Evolutionary conservation across 208 protist species (phyloP).

Genomic region (Acanthamoeba lugdunensis): DNA sequence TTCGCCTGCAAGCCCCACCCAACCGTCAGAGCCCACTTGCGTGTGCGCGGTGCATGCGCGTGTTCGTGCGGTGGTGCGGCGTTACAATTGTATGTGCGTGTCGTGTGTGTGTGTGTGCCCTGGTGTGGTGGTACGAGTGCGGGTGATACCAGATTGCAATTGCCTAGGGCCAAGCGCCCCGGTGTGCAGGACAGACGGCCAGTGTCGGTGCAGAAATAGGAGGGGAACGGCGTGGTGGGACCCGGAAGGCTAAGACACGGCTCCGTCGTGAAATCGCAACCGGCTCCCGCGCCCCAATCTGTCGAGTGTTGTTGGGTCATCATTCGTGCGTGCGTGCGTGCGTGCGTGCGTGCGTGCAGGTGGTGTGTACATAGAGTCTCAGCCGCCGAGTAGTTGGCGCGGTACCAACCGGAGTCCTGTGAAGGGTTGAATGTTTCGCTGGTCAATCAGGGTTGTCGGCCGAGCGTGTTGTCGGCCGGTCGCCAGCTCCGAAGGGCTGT

Average conservation of each 20-base stretch:
- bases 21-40: background rate
- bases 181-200: background rate
- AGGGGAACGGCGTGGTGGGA: background rate
- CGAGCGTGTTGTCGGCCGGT: too few relatives aligned
- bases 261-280: background rate
- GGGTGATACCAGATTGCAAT: background rate
- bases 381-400: slow-evolving; percentile 41
- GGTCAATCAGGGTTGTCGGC: too few relatives aligned
- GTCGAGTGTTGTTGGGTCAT: background rate
- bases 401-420: slow-evolving; percentile 53
- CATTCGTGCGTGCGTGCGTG: too few relatives aligned
- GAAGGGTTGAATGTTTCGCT: too few relatives aligned
- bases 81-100: too few relatives aligned
- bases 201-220: slow-evolving; percentile 24
- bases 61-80: background rate
- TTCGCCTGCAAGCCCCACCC: background rate
- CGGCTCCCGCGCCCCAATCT: slow-evolving; percentile 4
- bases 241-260: background rate
- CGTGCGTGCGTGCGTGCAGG: background rate
- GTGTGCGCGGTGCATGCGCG: background rate
- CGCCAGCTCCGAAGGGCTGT: background rate
- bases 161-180: background rate
- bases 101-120: too few relatives aligned
- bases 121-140: background rate
- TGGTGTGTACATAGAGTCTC: background rate